Conservation (phyloP, 2,329 filamentous ascomycete genomes). For the Endoconidiophora polonica region DNA sequence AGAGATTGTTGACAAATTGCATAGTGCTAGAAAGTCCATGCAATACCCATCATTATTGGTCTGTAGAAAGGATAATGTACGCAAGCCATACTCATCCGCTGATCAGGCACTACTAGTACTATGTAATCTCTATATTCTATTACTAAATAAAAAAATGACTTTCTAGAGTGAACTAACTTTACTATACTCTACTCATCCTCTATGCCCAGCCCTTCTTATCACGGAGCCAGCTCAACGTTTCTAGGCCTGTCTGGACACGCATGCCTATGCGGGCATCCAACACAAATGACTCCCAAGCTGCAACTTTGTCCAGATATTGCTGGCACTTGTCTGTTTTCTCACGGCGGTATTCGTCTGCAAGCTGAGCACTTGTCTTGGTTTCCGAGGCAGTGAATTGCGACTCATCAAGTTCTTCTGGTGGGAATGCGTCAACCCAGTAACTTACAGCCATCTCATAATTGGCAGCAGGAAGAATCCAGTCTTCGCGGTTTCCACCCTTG, state of each 20-base stretch:
- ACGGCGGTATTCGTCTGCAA: constrained; percentile 20
- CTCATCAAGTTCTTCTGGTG: constrained; percentile 17
- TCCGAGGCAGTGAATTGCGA: constrained; percentile 11
- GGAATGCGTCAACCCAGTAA: constrained; percentile 53
- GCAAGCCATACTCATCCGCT: too few relatives aligned
- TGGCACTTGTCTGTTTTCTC: constrained; percentile 44
- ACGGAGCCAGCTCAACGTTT: constrained; percentile 43
- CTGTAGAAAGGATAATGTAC: too few relatives aligned
- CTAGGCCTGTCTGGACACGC: constrained; percentile 51
- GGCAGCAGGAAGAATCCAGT: constrained; percentile 56
- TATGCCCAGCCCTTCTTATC: constrained; percentile 24
- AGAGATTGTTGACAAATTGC: too few relatives aligned
- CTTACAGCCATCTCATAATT: constrained; percentile 77
- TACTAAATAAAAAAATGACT: not conserved
- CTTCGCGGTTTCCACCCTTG: constrained; percentile 46
- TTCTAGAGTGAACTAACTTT: not conserved
- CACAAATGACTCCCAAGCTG: constrained; percentile 54
- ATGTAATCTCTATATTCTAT: not conserved
- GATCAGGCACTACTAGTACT: too few relatives aligned
- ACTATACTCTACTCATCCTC: not conserved
- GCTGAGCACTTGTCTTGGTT: constrained; percentile 15
- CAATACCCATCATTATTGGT: too few relatives aligned
- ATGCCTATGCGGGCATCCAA: constrained; percentile 61
- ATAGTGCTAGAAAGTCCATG: too few relatives aligned
- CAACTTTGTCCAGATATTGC: constrained; percentile 47